Evolutionary conservation across 1,139 yeast species (phyloP), one percentile per base, ranked within the genome.

Genomic region (Diutina scorzettiae): DNA sequence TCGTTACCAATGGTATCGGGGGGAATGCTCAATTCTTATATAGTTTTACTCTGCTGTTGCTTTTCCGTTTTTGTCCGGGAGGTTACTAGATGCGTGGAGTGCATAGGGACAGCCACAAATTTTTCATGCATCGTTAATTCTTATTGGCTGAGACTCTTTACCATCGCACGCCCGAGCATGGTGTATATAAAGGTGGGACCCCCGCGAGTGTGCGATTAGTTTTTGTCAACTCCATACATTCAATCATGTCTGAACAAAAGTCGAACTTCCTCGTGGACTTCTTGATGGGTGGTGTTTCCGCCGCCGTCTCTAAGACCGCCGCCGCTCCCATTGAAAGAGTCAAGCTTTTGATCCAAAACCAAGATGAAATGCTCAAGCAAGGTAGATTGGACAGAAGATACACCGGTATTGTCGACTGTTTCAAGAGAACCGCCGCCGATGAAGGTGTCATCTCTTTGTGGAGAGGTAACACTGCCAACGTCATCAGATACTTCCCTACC

Each of bases 391-490:
- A 75, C 49, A 69, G 60, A 56, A 73, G 68, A 56, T 80, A 80
- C 75, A 69, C 62, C 50, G 87, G 87, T 71, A 79, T 80, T 53
- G 63, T 53, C 49, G 86, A 80, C 59, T 76, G 83, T 65, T 80
- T 80, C 81, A 69, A 62, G 56, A 78, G 86, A 64, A 80, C 86
- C 52, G 72, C 79, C 51, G 73, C 76, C 48, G 80, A 77, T 50
- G 87, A 80, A 69, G 87, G 87, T 67, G 56, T 78, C 48, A 67
- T 66, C 48, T 66, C 86, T 47, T 76, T 80, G 76, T 80, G 87
- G 87, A 75, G 86, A 73, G 87, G 87, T 69, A 80, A 80, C 81
- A 77, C 86, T 49, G 87, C 87, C 52, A 80, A 80, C 71, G 87
- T 80, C 53, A 75, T 80, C 64, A 78, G 87, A 68, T 80, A 80